Conservation (phyloP, 2,329 filamentous ascomycete genomes). For the Talaromyces atroroseus region DNA sequence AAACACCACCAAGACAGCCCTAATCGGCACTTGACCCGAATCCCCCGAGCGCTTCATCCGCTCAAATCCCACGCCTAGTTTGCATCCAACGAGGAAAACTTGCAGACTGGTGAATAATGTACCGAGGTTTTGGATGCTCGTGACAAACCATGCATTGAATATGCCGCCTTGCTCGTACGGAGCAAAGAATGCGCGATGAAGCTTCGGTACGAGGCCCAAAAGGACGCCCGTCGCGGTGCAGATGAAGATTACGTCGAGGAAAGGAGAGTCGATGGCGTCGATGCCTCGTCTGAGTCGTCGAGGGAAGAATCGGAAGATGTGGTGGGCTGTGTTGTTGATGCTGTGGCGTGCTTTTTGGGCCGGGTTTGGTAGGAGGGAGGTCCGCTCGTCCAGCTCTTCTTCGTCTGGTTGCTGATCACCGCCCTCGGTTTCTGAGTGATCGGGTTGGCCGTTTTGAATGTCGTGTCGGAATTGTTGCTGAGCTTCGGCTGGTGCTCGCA, state of each 20-base stretch:
- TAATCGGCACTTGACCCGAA: slow-evolving; percentile 35
- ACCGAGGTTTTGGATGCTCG: slow-evolving; percentile 57
- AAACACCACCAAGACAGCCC: slow-evolving; percentile 49
- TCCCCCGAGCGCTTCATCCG: slow-evolving; percentile 33
- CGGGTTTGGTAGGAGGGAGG: slow-evolving; percentile 46
- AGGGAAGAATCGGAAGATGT: slow-evolving; percentile 28
- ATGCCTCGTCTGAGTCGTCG: slow-evolving; percentile 28
- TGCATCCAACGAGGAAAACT: slow-evolving; percentile 62
- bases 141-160: slow-evolving; percentile 62
- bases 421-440: not conserved
- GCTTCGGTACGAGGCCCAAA: slow-evolving; percentile 54
- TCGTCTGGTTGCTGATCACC: slow-evolving; percentile 18
- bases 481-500: not conserved
- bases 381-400: slow-evolving; percentile 40
- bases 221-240: slow-evolving; percentile 55
- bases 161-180: slow-evolving; percentile 55
- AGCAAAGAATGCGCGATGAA: slow-evolving; percentile 60
- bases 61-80: slow-evolving; percentile 52
- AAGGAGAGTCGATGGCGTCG: slow-evolving; percentile 42
- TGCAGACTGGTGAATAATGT: slow-evolving; percentile 60
- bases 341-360: slow-evolving; percentile 14
- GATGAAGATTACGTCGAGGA: slow-evolving; percentile 58
- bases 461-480: slow-evolving; percentile 5
- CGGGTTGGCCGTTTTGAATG: not conserved
- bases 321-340: slow-evolving; percentile 24